phyloP scores from a whole-genome alignment of 768 basidiomycete genomes.

The Tylopilus rubrobrunneus region DNA sequence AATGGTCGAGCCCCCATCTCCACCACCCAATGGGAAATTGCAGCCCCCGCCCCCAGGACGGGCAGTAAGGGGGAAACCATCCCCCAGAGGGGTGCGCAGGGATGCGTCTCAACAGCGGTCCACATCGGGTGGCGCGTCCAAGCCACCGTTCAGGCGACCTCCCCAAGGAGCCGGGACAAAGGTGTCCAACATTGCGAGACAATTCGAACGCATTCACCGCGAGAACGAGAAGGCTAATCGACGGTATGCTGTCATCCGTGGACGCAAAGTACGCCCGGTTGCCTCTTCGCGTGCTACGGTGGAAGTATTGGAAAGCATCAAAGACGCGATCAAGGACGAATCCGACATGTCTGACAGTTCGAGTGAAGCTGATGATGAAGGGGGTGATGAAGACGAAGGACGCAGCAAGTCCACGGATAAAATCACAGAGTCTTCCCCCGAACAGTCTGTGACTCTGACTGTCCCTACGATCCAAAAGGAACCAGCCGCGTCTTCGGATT shows the following conservation, averaged over 20 bases:
- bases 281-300: constrained; percentile 85
- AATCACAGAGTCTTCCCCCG: constrained; percentile 28
- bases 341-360: constrained; percentile 69
- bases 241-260: constrained; percentile 82
- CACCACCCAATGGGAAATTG: constrained; percentile 21
- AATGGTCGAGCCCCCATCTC: constrained; percentile 33
- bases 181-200: constrained; percentile 84
- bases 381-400: constrained; percentile 53
- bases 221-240: constrained; percentile 73
- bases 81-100: constrained; percentile 31
- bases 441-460: constrained; percentile 30
- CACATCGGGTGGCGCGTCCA: constrained; percentile 35
- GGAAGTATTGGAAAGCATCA: constrained; percentile 82
- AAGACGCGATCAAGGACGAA: constrained; percentile 88
- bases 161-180: constrained; percentile 52
- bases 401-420: constrained; percentile 30
- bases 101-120: constrained; percentile 42
- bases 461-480: constrained; percentile 11
- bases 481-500: neutral
- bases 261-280: constrained; percentile 85
- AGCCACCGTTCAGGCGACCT: constrained; percentile 54
- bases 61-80: constrained; percentile 35
- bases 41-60: constrained; percentile 30
- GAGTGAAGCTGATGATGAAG: constrained; percentile 64
- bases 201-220: constrained; percentile 81